Conservation (phyloP, 768 basidiomycete genomes). For the Auriscalpium microsporum region DNA sequence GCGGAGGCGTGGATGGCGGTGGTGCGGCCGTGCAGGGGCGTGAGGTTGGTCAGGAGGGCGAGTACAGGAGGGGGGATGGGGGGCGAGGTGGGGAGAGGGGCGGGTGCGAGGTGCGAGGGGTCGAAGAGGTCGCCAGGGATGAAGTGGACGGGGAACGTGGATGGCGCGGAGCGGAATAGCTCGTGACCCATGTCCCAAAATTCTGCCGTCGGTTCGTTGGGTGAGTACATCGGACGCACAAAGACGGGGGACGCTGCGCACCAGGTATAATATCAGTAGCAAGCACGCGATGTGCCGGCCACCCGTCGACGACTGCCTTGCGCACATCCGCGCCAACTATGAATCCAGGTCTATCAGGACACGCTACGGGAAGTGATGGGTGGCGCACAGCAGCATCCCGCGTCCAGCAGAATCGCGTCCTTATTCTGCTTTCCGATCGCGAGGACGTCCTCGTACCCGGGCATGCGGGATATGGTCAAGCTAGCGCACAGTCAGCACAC, state of each 20-base stretch:
- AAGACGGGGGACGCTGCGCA: constrained; percentile 5
- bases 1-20: constrained; percentile 41
- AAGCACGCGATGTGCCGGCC: constrained; percentile 30
- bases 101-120: neutral
- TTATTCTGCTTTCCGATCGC: constrained; percentile 26
- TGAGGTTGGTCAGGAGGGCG: constrained; percentile 30
- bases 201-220: constrained; percentile 23
- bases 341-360: too few relatives aligned
- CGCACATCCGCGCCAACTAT: constrained; percentile 35
- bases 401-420: constrained; percentile 33
- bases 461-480: constrained; percentile 17
- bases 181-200: constrained; percentile 58
- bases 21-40: constrained; percentile 35
- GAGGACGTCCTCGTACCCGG: constrained; percentile 24
- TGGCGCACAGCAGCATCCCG: constrained; percentile 36
- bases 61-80: constrained; percentile 23
- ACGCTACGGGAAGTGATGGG: too few relatives aligned
- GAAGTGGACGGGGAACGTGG: constrained; percentile 47
- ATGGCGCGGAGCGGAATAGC: constrained; percentile 44
- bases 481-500: constrained; percentile 5
- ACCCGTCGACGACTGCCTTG: constrained; percentile 34
- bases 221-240: neutral
- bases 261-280: constrained; percentile 31
- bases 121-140: constrained; percentile 45
- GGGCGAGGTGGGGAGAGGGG: neutral